Conservation (phyloP, 164 flowering plant species). For the Tinospora cordifolia region DNA sequence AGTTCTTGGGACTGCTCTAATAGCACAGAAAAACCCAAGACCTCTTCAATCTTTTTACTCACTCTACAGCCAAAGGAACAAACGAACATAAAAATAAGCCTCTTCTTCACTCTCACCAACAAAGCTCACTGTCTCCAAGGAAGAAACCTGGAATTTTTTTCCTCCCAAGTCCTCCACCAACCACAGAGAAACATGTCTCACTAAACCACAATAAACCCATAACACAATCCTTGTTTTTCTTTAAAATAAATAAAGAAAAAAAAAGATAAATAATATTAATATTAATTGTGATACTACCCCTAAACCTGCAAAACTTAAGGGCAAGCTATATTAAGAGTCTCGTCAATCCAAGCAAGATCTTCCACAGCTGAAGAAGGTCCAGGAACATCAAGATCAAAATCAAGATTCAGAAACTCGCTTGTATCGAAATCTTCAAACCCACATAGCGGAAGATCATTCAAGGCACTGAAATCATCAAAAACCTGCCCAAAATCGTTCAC, state of each 20-base stretch:
- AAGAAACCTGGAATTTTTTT: slow-evolving; percentile 12
- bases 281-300: no score
- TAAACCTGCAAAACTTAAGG: slow-evolving; percentile 56
- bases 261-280: neutral
- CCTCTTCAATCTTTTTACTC: neutral
- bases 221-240: neutral
- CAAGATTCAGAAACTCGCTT: slow-evolving; percentile 37
- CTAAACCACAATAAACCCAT: neutral
- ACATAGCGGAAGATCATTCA: slow-evolving; percentile 35
- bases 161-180: slow-evolving; percentile 13
- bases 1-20: slow-evolving; percentile 49
- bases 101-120: slow-evolving; percentile 9
- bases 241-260: no score
- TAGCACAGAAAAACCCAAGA: slow-evolving; percentile 58
- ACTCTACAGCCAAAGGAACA: neutral
- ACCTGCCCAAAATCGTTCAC: slow-evolving; percentile 28
- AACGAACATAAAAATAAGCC: slow-evolving; percentile 17
- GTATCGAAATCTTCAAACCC: slow-evolving; percentile 33
- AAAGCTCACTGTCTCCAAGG: slow-evolving; percentile 21
- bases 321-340: slow-evolving; percentile 48
- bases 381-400: slow-evolving; percentile 16
- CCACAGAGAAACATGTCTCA: neutral
- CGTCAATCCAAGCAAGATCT: slow-evolving; percentile 42
- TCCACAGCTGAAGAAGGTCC: slow-evolving; percentile 10
- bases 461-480: slow-evolving; percentile 26